Base-by-base conservation (phyloP, 176 grass and related monocot species). In the Eragrostis curvula region DNA sequence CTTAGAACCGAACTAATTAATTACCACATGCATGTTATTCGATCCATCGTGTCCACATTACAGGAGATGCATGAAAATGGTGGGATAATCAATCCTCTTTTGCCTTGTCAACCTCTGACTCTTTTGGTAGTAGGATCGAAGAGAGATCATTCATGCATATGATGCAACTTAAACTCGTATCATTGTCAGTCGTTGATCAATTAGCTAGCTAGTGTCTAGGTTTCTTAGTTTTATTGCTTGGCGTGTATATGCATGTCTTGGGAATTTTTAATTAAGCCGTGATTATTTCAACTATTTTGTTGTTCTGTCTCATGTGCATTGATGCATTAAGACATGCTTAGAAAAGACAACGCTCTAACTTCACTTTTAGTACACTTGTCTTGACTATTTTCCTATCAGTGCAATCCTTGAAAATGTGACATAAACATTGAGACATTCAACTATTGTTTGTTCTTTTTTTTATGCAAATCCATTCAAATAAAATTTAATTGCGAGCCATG, bases 21-120 rank as follows among this genome's bases (percentile, higher is more conserved):
- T 84, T 79, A 84, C n/a, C n/a, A n/a, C n/a, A n/a, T n/a, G n/a
- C 72, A 77, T 53, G 71, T 68, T 84, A 89, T 85, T 77, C n/a
- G n/a, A n/a, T n/a, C n/a, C n/a, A n/a, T n/a, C 71, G 84, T 84
- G 87, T 87, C 88, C 88, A 91, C 73, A 91, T 91, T 81, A 87
- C 89, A 88, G 83, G 83, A 86, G 79, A 82, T 66, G 78, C n/a
- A 70, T 66, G 78, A 65, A 58, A 76, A 85, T 81, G 81, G 75
- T 83, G 65, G 71, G 80, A 80, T n/a, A 56, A 59, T 59, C n/a
- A 6, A 90, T 83, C 88, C 51, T 90, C 51, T 90, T 90, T 90
- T 86, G 68, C 68, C 20, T 68, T 78, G 77, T 89, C 79, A 28
- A 64, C 66, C n/a, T 79, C 60, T 68, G 44, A 74, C 48, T 74